phyloP scores from a whole-genome alignment of 352 stramenopile species.

The Poterioochromonas sp. region DNA sequence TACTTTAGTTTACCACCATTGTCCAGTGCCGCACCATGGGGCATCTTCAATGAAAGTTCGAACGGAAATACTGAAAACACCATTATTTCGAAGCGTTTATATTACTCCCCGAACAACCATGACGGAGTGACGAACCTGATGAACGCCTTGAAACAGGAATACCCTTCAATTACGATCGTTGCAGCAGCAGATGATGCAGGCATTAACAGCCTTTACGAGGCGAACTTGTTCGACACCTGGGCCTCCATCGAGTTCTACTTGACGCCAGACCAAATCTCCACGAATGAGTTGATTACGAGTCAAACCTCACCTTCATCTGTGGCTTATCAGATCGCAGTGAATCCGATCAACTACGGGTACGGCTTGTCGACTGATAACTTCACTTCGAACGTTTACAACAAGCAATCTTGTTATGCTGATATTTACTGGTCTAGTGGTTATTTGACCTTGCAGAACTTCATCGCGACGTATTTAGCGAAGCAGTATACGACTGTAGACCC shows the following conservation, averaged over 20 bases:
- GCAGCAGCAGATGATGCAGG: not conserved
- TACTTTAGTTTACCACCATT: not conserved
- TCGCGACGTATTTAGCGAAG: conserved; percentile 23
- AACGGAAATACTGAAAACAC: not conserved
- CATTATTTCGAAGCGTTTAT: conserved; percentile 18
- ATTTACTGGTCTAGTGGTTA: not conserved
- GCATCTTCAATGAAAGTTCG: conserved; percentile 23
- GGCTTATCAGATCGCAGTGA: not conserved
- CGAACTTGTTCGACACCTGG: conserved; percentile 30
- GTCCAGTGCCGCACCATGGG: not conserved
- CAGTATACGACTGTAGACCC: not conserved
- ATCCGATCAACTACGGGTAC: not conserved
- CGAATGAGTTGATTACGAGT: not conserved
- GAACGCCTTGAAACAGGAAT: not conserved
- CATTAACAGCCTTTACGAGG: not conserved
- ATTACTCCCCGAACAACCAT: conserved; percentile 11
- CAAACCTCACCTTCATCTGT: conserved; percentile 2
- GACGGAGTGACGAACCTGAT: conserved; percentile 12
- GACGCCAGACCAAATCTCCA: not conserved
- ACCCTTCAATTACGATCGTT: not conserved
- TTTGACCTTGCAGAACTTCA: conserved; percentile 33
- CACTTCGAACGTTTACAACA: conserved; percentile 10
- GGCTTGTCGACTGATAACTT: not conserved
- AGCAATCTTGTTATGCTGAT: not conserved
- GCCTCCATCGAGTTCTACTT: conserved; percentile 1